Evolutionary conservation across 768 basidiomycete species (phyloP).

Genomic region (Dacryopinax primogenitus): DNA sequence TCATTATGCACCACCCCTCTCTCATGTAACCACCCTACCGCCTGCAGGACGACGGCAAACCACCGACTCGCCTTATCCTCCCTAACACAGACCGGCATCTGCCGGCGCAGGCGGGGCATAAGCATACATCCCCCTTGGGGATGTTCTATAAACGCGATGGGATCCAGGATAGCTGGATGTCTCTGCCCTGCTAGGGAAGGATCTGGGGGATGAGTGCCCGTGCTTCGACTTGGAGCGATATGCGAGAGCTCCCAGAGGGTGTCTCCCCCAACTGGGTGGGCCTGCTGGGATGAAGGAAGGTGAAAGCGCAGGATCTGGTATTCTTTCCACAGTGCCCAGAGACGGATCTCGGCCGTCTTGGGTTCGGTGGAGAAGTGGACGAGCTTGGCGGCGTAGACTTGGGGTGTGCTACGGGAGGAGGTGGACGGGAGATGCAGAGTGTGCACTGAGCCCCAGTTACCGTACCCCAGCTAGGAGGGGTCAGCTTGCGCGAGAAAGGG

Average conservation of each 20-base stretch:
- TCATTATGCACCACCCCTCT: conserved; percentile 85
- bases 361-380: conserved; percentile 74
- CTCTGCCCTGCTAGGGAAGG: background rate
- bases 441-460: conserved; percentile 92
- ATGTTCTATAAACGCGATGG: background rate
- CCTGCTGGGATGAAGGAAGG: conserved; percentile 85
- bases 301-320: conserved; percentile 84
- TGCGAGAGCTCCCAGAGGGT: conserved; percentile 56
- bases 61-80: conserved; percentile 65
- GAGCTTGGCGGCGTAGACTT: conserved; percentile 71
- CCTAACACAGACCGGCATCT: conserved; percentile 77
- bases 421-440: background rate
- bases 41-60: conserved; percentile 72
- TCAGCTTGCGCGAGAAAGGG: background rate
- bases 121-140: background rate
- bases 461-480: conserved; percentile 62
- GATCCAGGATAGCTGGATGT: conserved; percentile 6
- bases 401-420: conserved; percentile 32
- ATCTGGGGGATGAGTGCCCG: conserved; percentile 5
- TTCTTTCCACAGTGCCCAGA: conserved; percentile 91
- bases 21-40: conserved; percentile 68
- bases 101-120: conserved; percentile 77
- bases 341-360: conserved; percentile 75
- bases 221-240: conserved; percentile 63
- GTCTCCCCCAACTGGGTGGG: conserved; percentile 86